Evolutionary conservation across 345 rosid genomes (phyloP), one percentile per base, ranked within the genome.

Genomic region (Cardiospermum halicacabum): DNA sequence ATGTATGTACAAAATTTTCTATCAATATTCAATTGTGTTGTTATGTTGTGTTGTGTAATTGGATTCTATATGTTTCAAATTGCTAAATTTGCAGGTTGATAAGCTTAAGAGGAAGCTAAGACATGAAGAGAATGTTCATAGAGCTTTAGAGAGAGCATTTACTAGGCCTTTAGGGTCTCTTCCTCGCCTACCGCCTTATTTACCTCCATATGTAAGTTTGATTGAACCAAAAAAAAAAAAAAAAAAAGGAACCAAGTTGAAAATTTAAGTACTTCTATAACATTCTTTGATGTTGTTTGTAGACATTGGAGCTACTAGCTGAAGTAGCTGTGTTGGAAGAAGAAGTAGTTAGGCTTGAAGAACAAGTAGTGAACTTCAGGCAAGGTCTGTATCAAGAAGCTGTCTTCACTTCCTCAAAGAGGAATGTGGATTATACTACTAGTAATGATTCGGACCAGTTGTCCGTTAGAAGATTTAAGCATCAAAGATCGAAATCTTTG

Each of bases 281-380:
- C 15, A 34, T 39, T 58, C 6, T 66, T 54, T 58, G 27, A 8
- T 64, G 2, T 70, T 32, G 71, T 53, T 58, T 80, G 65, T 57
- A 94, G 99, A 94, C 93, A 67, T 73, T 91, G 69, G 96, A 94
- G 84, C 91, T 94, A 59, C 91, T 94, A 25, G 99, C 99, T 65
- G 99, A 94, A 78, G 96, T 94, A 47, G 99, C 99, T 65, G 96
- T 94, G 56, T 74, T 94, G 74, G 99, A 94, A 71, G 99, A 94
- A 72, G 99, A 94, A 77, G 88, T 94, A 11, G 97, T 83, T 65
- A 81, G 96, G 70, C 87, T 94, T 15, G 99, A 94, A 78, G 99
- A 94, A 53, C 89, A 85, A 78, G 89, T 91, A 21, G 95, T 91
- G 31, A 89, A 80, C 74, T 91, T 87, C 66, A 82, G 96, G 66